Evolutionary conservation across 2,329 filamentous ascomycete species (phyloP).

Genomic region (Pseudovirgaria hyperparasitica): DNA sequence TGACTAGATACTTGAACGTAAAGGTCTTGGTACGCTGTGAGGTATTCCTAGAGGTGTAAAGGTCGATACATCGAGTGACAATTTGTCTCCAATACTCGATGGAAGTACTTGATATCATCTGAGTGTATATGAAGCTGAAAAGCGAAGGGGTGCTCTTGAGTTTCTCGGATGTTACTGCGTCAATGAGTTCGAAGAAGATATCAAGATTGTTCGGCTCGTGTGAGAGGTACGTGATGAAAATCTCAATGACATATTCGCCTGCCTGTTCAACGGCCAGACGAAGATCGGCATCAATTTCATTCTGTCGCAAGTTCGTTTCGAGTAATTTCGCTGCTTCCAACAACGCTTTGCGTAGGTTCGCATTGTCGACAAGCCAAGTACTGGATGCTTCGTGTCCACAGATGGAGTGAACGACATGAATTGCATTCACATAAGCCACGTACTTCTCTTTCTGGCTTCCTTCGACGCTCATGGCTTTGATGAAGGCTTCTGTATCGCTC

Average conservation of each 20-base stretch:
- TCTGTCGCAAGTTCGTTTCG: conserved; percentile 57
- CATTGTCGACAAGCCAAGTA: conserved; percentile 50
- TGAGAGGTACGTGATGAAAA: conserved; percentile 70
- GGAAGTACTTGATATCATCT: conserved; percentile 73
- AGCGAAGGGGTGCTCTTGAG: conserved; percentile 66
- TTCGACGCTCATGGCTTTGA: conserved; percentile 50
- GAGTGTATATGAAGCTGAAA: conserved; percentile 69
- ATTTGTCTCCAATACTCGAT: conserved; percentile 76
- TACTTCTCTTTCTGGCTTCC: conserved; percentile 54
- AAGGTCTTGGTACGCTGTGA: conserved; percentile 90
- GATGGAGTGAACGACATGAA: conserved; percentile 73
- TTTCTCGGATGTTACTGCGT: conserved; percentile 71
- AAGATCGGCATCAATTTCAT: conserved; percentile 56
- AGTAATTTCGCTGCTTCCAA: conserved; percentile 62
- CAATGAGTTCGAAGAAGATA: conserved; percentile 71
- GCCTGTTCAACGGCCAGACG: conserved; percentile 82
- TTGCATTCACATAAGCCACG: conserved; percentile 71
- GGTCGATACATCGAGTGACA: conserved; percentile 73
- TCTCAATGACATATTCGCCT: conserved; percentile 72
- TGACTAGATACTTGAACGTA: conserved; percentile 80
- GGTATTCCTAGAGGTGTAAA: conserved; percentile 66
- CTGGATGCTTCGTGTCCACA: conserved; percentile 51
- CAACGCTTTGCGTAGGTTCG: conserved; percentile 45
- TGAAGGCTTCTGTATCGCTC: conserved; percentile 58
- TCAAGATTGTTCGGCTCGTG: conserved; percentile 67